Evolutionary conservation across 2,329 filamentous ascomycete species (phyloP), one percentile per base, ranked within the genome.

Genomic region (Nannizziopsis arthrosporioides): DNA sequence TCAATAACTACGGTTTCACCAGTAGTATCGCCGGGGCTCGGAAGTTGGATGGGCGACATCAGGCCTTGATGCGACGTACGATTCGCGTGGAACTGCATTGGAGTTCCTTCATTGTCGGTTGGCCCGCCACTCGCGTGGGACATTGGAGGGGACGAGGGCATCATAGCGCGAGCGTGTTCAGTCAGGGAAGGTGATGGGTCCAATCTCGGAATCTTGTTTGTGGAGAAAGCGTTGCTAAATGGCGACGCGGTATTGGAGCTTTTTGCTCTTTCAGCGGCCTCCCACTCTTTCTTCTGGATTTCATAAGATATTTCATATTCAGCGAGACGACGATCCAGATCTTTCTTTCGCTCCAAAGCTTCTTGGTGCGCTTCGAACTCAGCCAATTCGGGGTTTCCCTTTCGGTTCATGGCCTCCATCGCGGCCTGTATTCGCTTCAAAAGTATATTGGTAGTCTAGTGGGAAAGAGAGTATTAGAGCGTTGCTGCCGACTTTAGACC

Each of bases 371-470:
- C 64, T 54, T 69, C 65, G 17, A 68, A 58, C n/a, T 65, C 64
- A 15, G 64, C 67, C 27, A 69, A 49, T 49, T 69, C 66, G 43
- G 68, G 61, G 49, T 47, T 18, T 27, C 67, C 61, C 47, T 64
- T 57, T 49, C 63, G 57, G 50, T 58, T 56, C 37, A 67, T 61
- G 46, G 59, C 62, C 39, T 63, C 65, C 65, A 68, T 67, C 41
- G 67, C 67, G 36, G 56, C 62, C 55, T 66, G 66, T 44, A 69
- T 57, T 51, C 61, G 61, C 51, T 48, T 62, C 44, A 61, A 63
- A 41, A 68, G 64, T 9, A 68, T 59, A 37, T 44, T 58, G 44
- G 67, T 66, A 67, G 66, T 68, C 67, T 69, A 42, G n/a, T 40
- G 50, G 19, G 14, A 9, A 37, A 30, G 15, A 44, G 18, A 18